Evolutionary conservation across 164 flowering plant species (phyloP), one percentile per base, ranked within the genome.

Genomic region (Nymphaea colorata): DNA sequence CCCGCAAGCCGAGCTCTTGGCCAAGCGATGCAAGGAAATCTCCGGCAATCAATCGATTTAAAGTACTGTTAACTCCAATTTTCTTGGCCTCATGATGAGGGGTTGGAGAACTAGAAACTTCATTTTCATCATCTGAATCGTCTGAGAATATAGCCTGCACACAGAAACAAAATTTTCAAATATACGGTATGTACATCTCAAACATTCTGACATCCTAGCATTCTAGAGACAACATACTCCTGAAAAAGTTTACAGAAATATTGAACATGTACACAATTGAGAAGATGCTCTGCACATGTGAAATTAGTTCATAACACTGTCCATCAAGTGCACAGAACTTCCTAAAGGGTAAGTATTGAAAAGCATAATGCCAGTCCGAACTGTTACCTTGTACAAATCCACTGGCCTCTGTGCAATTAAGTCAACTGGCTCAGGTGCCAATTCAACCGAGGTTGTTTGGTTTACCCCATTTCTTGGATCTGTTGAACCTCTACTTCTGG

Each of bases 61-160:
- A 72, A 63, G 91, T 79, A 14, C 89, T 77, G 72, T 79, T 86
- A 72, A 85, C 96, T 61, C 74, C 93, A 78, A 86, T 94, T 73
- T 83, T 87, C 78, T 83, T 86, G 44, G 81, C 78, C 61, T 76
- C 71, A 66, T 84, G 83, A 71, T 78, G 85, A 66, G 43, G 77
- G 66, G 77, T 74, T 61, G 79, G 73, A 65, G 42, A 42, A 71
- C 17, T 66, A 68, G 78, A 15, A 18, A 43, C 65, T 44, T 83
- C 87, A 42, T 59, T 85, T 70, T 92, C 99, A 71, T 85, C 90
- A 47, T 89, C 98, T 44, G 98, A 91, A 71, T 95, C 99, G 79
- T 95, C 99, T 66, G 98, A 95, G 80, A 95, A 95, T 66, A 95
- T 95, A 64, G 98, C 97, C 99, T 94, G 84, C 75, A 72, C 5